phyloP scores from a whole-genome alignment of 2,329 filamentous ascomycete genomes.

The Pezicula carpinea region DNA sequence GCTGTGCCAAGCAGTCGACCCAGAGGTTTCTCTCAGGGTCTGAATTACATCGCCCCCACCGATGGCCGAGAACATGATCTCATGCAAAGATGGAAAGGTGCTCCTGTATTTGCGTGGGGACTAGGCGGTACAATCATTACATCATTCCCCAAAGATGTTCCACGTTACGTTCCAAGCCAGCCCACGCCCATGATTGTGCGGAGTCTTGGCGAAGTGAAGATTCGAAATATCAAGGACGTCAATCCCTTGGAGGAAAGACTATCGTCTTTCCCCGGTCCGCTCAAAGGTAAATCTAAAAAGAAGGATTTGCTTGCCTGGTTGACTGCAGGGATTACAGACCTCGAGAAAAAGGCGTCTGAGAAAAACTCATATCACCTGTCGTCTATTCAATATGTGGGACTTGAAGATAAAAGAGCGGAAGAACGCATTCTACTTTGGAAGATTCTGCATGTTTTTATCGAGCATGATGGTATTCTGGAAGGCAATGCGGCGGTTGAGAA shows the following conservation, averaged over 20 bases:
- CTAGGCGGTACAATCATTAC: conserved; percentile 78
- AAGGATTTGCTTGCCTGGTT: conserved; percentile 88
- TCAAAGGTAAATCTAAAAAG: conserved; percentile 89
- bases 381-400: conserved; percentile 46
- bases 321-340: conserved; percentile 63
- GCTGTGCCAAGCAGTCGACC: conserved; percentile 30
- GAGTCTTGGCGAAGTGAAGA: conserved; percentile 74
- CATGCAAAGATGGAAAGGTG: conserved; percentile 85
- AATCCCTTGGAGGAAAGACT: conserved; percentile 67
- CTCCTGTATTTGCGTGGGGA: conserved; percentile 82
- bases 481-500: conserved; percentile 67
- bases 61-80: conserved; percentile 69
- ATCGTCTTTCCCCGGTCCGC: conserved; percentile 81
- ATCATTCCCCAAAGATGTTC: conserved; percentile 83
- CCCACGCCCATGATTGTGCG: conserved; percentile 73
- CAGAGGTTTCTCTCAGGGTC: conserved; percentile 48
- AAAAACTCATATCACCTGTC: conserved; percentile 23
- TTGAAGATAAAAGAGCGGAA: conserved; percentile 64
- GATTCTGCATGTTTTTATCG: conserved; percentile 73
- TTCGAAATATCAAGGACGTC: conserved; percentile 71
- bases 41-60: conserved; percentile 57
- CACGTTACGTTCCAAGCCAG: conserved; percentile 71
- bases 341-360: conserved; percentile 51
- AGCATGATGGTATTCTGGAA: conserved; percentile 80
- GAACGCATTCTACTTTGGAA: conserved; percentile 88